Percentiles rank a stretch among this genome's conserved stretches.
Conservation (phyloP, 164 flowering plant species). For the Liquidambar formosana region DNA sequence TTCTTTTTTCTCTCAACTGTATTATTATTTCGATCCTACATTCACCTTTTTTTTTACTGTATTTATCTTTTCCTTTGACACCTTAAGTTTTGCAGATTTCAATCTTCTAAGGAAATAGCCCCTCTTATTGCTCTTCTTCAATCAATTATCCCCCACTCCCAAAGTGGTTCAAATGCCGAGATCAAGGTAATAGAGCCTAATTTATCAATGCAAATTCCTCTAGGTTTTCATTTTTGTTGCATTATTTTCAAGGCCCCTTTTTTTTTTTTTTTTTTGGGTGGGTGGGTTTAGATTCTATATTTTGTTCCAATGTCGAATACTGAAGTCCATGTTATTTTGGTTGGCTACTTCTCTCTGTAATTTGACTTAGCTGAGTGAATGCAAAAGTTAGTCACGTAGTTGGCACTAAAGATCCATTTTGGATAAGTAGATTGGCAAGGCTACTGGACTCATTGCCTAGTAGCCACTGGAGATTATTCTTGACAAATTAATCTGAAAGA, state of each 20-base stretch:
- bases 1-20: background rate
- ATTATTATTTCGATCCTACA: background rate
- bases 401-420: too few relatives aligned
- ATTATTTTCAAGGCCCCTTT: too few relatives aligned
- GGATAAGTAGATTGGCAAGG: too few relatives aligned
- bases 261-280: background rate
- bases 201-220: background rate
- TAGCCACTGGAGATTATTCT: too few relatives aligned
- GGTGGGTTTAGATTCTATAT: too few relatives aligned
- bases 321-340: too few relatives aligned
- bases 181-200: slow-evolving; percentile 26
- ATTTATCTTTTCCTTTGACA: background rate
- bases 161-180: slow-evolving; percentile 26
- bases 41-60: background rate
- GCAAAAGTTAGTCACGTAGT: too few relatives aligned
- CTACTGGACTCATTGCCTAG: too few relatives aligned
- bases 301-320: background rate
- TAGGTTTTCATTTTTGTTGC: background rate
- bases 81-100: slow-evolving; percentile 15
- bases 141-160: background rate
- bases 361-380: too few relatives aligned
- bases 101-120: background rate
- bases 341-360: too few relatives aligned
- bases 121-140: too few relatives aligned
- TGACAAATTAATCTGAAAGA: too few relatives aligned